These are phyloP conservation scores for Colletotrichum sojae DNA, from an alignment of 2,329 filamentous ascomycete genomes.

Conservation along the genomic window DNA sequence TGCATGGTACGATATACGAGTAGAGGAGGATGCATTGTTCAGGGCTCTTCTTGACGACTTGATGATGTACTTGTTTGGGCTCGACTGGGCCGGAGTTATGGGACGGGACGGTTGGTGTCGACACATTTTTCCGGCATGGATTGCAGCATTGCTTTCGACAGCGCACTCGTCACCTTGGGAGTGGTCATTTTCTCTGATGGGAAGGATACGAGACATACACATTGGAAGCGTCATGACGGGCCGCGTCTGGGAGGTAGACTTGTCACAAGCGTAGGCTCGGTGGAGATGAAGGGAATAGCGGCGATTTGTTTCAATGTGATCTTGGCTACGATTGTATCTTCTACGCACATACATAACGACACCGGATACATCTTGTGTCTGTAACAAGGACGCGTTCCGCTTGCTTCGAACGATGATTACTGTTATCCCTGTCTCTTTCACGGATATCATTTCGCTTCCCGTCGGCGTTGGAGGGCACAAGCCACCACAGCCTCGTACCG, in stretches of 20 bases:
- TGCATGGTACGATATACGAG: slow-evolving; percentile 37
- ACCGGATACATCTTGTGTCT: too few relatives aligned
- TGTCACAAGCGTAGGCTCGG: not conserved
- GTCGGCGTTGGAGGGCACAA: slow-evolving; percentile 28
- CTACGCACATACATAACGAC: too few relatives aligned
- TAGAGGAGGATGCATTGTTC: slow-evolving; percentile 21
- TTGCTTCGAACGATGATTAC: too few relatives aligned
- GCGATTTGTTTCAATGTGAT: too few relatives aligned
- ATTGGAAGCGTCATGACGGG: slow-evolving; percentile 12
- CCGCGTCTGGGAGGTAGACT: slow-evolving; percentile 8
- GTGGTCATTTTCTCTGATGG: slow-evolving; percentile 16
- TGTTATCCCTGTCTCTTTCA: not conserved
- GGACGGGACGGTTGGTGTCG: slow-evolving; percentile 22
- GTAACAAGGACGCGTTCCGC: not conserved
- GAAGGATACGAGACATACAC: slow-evolving; percentile 1
- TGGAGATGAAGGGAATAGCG: too few relatives aligned
- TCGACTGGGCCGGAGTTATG: slow-evolving; percentile 33
- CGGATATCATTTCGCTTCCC: slow-evolving; percentile 29
- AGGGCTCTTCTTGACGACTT: slow-evolving; percentile 34
- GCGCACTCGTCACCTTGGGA: slow-evolving; percentile 21
- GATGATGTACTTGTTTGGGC: slow-evolving; percentile 37
- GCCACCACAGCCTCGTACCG: slow-evolving; percentile 30
- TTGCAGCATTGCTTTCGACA: slow-evolving; percentile 27
- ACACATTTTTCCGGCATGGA: slow-evolving; percentile 26
- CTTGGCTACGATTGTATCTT: too few relatives aligned